Evolutionary conservation across 805 yeast species (phyloP).

Genomic region (Clavispora asparagi): DNA sequence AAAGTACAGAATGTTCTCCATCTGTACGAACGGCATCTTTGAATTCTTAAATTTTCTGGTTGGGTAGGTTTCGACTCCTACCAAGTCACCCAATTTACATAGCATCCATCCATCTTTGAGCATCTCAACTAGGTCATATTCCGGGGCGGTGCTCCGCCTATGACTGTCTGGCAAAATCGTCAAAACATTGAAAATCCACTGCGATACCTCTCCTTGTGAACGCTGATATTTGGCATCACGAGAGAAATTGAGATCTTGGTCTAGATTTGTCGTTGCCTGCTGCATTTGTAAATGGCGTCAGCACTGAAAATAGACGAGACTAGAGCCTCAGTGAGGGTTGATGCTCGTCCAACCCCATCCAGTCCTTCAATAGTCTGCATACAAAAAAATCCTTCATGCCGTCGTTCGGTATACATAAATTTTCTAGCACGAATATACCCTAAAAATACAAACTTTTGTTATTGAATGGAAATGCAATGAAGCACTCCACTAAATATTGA

Average conservation of each 20-base stretch:
- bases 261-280: slow-evolving; percentile 46
- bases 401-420: background rate
- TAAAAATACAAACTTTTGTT: background rate
- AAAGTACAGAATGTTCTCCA: slow-evolving; percentile 81
- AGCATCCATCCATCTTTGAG: slow-evolving; percentile 55
- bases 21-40: slow-evolving; percentile 67
- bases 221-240: slow-evolving; percentile 49
- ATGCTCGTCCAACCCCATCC: background rate
- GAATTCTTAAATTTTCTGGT: slow-evolving; percentile 51
- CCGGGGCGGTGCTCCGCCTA: background rate
- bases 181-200: slow-evolving; percentile 49
- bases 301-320: no score
- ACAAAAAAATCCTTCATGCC: background rate
- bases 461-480: background rate
- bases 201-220: slow-evolving; percentile 36
- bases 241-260: slow-evolving; percentile 51
- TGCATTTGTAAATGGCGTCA: background rate
- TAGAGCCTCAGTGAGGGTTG: no score
- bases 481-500: background rate
- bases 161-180: background rate
- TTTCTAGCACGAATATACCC: background rate
- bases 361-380: background rate
- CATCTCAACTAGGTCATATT: slow-evolving; percentile 44
- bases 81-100: slow-evolving; percentile 29
- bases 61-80: slow-evolving; percentile 24